These are phyloP conservation scores for Alternaria sp. DNA, from an alignment of 2,329 filamentous ascomycete species.

Conservation along the genomic window DNA sequence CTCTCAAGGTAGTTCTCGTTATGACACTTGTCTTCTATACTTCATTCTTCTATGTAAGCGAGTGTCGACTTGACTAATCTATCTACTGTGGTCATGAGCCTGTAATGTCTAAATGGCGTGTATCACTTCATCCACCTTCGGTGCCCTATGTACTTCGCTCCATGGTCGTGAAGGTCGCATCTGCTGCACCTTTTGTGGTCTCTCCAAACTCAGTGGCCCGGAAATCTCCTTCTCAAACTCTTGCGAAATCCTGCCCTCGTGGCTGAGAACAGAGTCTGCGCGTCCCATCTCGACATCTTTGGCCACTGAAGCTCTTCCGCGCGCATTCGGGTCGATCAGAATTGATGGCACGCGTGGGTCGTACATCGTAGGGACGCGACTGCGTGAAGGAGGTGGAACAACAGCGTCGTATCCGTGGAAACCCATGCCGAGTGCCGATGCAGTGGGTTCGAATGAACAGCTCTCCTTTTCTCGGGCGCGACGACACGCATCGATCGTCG, in stretches of 20 bases:
- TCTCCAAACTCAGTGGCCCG: constrained; percentile 26
- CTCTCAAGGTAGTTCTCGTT: too few species aligned
- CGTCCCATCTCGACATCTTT: constrained; percentile 17
- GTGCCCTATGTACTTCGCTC: constrained; percentile 29
- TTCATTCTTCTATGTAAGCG: neutral
- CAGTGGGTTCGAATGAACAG: constrained; percentile 41
- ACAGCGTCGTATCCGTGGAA: constrained; percentile 27
- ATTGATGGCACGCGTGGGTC: constrained; percentile 25
- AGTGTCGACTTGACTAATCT: neutral
- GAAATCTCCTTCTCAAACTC: constrained; percentile 17
- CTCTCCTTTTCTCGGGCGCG: constrained; percentile 21
- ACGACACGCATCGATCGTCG: constrained; percentile 22
- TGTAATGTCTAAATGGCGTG: constrained; percentile 12
- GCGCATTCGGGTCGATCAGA: constrained; percentile 21
- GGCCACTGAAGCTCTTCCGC: constrained; percentile 15
- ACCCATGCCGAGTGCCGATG: constrained; percentile 37
- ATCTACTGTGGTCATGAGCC: neutral
- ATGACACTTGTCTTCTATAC: too few species aligned
- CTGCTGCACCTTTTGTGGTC: constrained; percentile 18
- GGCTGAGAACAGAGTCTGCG: constrained; percentile 25
- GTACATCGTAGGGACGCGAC: constrained; percentile 32
- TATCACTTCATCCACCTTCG: constrained; percentile 4
- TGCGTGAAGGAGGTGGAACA: constrained; percentile 15
- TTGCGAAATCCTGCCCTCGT: constrained; percentile 4
- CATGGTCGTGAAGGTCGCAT: constrained; percentile 36